Conservation (phyloP, 1,284 basidiomycete species). For the Tranzscheliella williamsii region DNA sequence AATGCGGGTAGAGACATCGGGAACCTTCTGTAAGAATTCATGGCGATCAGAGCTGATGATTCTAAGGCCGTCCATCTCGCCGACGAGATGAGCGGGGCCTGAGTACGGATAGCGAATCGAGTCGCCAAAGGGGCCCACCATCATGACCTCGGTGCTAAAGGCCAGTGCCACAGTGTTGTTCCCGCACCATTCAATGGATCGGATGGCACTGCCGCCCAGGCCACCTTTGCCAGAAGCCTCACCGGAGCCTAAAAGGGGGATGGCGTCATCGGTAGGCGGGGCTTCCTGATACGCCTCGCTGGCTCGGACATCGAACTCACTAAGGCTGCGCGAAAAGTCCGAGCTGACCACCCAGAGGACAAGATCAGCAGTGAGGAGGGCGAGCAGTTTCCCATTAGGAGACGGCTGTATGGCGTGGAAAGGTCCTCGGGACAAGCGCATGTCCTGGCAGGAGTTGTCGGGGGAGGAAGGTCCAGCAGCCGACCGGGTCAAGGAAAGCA, state of each 20-base stretch:
- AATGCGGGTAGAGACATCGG: slow-evolving; percentile 34
- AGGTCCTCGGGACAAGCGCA: slow-evolving; percentile 80
- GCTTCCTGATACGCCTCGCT: slow-evolving; percentile 42
- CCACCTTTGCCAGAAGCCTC: slow-evolving; percentile 17
- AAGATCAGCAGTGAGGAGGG: slow-evolving; percentile 75
- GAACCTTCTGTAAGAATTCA: slow-evolving; percentile 87
- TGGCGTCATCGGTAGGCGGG: slow-evolving; percentile 17
- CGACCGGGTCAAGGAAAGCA: slow-evolving; percentile 36
- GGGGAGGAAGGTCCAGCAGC: slow-evolving; percentile 26
- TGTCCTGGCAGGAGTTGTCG: slow-evolving; percentile 36
- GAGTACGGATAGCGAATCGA: slow-evolving; percentile 81
- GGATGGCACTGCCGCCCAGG: slow-evolving; percentile 45
- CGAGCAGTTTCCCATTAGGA: slow-evolving; percentile 89
- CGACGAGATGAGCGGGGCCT: slow-evolving; percentile 75
- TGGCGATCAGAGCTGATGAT: slow-evolving; percentile 77
- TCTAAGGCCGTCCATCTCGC: slow-evolving; percentile 85
- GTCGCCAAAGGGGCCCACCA: slow-evolving; percentile 91
- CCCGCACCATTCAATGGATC: slow-evolving; percentile 83
- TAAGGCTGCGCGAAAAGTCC: slow-evolving; percentile 85
- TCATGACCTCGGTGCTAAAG: slow-evolving; percentile 77
- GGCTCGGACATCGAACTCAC: slow-evolving; percentile 69
- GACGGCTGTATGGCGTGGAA: slow-evolving; percentile 84
- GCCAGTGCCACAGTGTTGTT: slow-evolving; percentile 89
- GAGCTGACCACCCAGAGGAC: slow-evolving; percentile 88
- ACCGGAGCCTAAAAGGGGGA: slow-evolving; percentile 2